Conservation (phyloP, 148 eudicot species). For the Rhododendron simsii region DNA sequence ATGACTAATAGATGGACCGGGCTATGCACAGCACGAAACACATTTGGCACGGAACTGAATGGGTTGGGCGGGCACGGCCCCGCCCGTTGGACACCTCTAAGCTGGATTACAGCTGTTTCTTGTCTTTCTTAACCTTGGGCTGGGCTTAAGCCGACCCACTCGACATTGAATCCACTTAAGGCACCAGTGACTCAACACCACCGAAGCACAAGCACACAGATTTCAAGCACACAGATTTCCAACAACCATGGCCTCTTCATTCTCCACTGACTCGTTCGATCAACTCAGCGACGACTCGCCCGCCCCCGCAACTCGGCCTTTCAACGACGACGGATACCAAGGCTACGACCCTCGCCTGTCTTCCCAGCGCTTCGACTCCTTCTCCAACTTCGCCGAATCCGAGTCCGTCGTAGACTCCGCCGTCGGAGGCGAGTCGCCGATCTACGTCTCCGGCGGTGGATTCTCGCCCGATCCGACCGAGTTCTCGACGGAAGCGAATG, state of each 20-base stretch:
- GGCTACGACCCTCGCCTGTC: slow-evolving; percentile 17
- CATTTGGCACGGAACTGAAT: no score
- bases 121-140: background rate
- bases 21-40: no score
- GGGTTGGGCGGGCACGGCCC: no score
- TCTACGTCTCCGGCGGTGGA: background rate
- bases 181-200: background rate
- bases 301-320: slow-evolving; percentile 21
- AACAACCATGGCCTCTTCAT: slow-evolving; percentile 24
- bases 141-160: background rate
- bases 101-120: background rate
- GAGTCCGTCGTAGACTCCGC: slow-evolving; percentile 21
- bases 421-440: slow-evolving; percentile 14
- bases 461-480: slow-evolving; percentile 11
- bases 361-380: slow-evolving; percentile 22
- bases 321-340: slow-evolving; percentile 13
- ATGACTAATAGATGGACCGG: no score
- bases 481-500: slow-evolving; percentile 17
- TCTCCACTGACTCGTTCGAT: slow-evolving; percentile 38
- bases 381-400: slow-evolving; percentile 26
- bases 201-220: background rate
- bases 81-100: background rate
- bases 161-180: background rate
- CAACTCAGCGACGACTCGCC: slow-evolving; percentile 22
- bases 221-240: background rate